phyloP scores from a whole-genome alignment of 1,139 yeast genomes.

The Diutina pseudorugosa region DNA sequence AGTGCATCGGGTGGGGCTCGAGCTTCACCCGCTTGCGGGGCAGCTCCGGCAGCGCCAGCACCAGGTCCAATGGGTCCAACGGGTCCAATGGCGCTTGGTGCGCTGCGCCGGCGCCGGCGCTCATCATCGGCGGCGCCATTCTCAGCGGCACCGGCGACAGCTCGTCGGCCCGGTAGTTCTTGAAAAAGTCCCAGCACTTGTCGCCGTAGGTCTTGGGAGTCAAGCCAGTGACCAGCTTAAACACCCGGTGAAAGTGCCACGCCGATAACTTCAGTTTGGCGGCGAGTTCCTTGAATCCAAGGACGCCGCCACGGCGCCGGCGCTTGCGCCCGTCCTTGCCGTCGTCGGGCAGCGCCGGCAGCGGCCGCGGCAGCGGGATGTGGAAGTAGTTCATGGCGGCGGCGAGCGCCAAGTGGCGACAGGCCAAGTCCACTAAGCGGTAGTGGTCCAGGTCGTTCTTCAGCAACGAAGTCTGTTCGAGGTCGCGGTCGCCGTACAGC shows the following conservation, averaged over 20 bases:
- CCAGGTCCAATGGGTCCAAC: background rate
- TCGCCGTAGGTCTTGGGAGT: constrained; percentile 88
- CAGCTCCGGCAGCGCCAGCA: background rate
- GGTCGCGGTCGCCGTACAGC: constrained; percentile 13
- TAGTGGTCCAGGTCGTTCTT: constrained; percentile 59
- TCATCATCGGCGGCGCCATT: background rate
- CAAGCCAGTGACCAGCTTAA: constrained; percentile 72
- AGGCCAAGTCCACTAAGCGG: constrained; percentile 64
- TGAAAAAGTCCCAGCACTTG: constrained; percentile 65
- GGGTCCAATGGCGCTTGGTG: too few relatives aligned
- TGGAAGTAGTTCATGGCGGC: constrained; percentile 47
- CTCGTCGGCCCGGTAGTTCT: constrained; percentile 9
- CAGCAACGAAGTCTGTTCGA: constrained; percentile 22
- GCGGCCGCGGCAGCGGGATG: constrained; percentile 7
- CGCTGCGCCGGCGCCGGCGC: background rate
- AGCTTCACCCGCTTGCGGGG: constrained; percentile 3
- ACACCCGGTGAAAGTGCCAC: constrained; percentile 92
- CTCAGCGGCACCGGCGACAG: background rate
- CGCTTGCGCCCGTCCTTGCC: constrained; percentile 19
- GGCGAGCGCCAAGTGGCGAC: constrained; percentile 74
- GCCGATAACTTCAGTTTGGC: constrained; percentile 75
- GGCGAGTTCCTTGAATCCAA: constrained; percentile 83
- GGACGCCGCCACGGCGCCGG: constrained; percentile 72
- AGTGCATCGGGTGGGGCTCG: background rate
- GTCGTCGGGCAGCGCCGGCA: constrained; percentile 13